Evolutionary conservation across 2,329 filamentous ascomycete genomes (phyloP), one percentile per base, ranked within the genome.

Genomic region (Chaetomiaceae sp.): DNA sequence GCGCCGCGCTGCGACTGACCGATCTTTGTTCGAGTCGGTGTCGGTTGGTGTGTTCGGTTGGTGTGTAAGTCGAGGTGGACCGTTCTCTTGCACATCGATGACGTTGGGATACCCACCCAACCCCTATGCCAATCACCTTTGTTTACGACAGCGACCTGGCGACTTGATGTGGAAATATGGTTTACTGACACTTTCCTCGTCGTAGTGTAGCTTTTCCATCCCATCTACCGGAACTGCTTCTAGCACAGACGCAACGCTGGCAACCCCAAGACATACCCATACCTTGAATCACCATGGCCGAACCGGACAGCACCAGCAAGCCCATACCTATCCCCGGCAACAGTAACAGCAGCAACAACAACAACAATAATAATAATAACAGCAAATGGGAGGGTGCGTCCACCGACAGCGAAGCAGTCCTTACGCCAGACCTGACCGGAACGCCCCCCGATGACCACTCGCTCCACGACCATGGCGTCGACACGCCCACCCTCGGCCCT

Each of bases 401-500:
- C 38, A 70, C 69, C 25, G 72, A 74, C 50, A 74, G 73, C 59
- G 75, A 77, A 41, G 58, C 61, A 14, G 60, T 68, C 31, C 60
- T 71, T 31, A 73, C 70, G 1, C 71, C 71, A 19, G 71, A 75
- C n/a, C 64, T 68, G 27, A 71, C 68, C 48, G 66, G 63, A 33
- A 64, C 67, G 12, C 67, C 72, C 19, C 73, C 73, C 39, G 64
- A 70, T 19, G 63, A 65, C 56, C 70, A 70, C 33, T 73, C 76
- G 7, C 66, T 73, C 30, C 63, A 70, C 43, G 72, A 78, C 33
- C 65, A 70, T 46, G 67, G 67, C 50, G 62, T 72, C 27, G 77
- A 78, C 52, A 77, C 80, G 7, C 76, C 75, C 47, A 70, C 71
- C n/a, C 61, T 78, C n/a, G 73, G 69, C 33, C 73, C 73, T 25